Conservation (phyloP, 805 yeast species). For the Monosporozyma aerobia region DNA sequence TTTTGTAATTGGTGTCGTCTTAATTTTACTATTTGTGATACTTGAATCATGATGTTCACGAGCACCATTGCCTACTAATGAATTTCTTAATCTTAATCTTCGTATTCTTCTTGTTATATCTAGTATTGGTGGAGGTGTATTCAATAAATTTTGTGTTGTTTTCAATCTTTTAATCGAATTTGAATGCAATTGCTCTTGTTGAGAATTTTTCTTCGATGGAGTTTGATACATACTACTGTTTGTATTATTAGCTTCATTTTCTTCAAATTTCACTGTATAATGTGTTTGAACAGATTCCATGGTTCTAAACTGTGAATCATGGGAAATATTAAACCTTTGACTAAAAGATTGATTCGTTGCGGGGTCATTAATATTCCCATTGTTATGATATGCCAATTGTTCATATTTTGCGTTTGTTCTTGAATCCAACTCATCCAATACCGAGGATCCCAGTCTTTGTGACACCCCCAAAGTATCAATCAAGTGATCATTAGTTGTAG, state of each 20-base stretch:
- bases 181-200: constrained; percentile 2
- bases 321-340: constrained; percentile 13
- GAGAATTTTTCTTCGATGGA: constrained; percentile 7
- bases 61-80: constrained; percentile 1
- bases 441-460: constrained; percentile 28
- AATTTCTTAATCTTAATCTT: constrained; percentile 16
- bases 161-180: constrained; percentile 8
- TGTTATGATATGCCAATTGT: constrained; percentile 5
- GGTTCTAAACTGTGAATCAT: constrained; percentile 20
- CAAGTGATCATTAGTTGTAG: constrained; percentile 5
- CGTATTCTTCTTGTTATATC: constrained; percentile 24
- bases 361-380: no score
- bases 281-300: constrained; percentile 29
- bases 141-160: background rate
- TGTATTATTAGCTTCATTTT: background rate
- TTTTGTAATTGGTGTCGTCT: constrained; percentile 14
- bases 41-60: background rate
- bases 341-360: background rate
- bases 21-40: constrained; percentile 2
- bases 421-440: constrained; percentile 28
- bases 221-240: constrained; percentile 2
- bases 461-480: constrained; percentile 24
- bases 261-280: constrained; percentile 14
- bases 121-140: constrained; percentile 10
- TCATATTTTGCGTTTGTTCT: constrained; percentile 23